phyloP scores from a whole-genome alignment of 129 eudicot species.

The Pulicaria dysenterica region DNA sequence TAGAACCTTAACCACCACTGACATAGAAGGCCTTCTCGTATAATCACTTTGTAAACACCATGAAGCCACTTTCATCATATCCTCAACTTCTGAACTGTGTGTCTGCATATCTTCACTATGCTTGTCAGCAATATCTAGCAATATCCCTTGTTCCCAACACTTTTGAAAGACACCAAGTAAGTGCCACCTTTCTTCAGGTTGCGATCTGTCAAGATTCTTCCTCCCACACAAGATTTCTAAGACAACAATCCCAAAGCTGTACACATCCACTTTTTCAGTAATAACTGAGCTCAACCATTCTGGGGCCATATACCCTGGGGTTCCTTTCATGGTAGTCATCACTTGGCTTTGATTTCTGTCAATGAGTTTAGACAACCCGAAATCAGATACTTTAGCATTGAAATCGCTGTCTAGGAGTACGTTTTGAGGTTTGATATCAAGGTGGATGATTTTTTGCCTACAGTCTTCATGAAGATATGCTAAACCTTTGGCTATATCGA shows the following conservation, averaged over 20 bases:
- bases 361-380: constrained; percentile 38
- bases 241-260: constrained; percentile 39
- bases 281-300: constrained; percentile 28
- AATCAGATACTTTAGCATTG: constrained; percentile 42
- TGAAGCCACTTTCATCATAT: constrained; percentile 40
- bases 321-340: constrained; percentile 41
- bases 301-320: constrained; percentile 43
- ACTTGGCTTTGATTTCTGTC: constrained; percentile 35
- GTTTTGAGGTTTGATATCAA: constrained; percentile 47
- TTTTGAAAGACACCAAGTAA: constrained; percentile 31
- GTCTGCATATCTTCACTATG: constrained; percentile 10
- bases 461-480: constrained; percentile 45
- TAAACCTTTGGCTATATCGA: constrained; percentile 37
- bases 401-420: constrained; percentile 39
- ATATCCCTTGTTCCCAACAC: constrained; percentile 16
- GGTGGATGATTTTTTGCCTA: constrained; percentile 41
- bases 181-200: constrained; percentile 31
- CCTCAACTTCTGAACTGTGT: constrained; percentile 14
- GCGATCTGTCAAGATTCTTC: constrained; percentile 29
- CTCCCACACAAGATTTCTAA: constrained; percentile 41
- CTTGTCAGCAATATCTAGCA: constrained; percentile 27
- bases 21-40: constrained; percentile 41
- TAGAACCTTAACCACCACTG: constrained; percentile 29
- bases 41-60: constrained; percentile 41
- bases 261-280: constrained; percentile 39